Conservation (phyloP, 768 basidiomycete genomes). For the Polyporus arcularius region DNA sequence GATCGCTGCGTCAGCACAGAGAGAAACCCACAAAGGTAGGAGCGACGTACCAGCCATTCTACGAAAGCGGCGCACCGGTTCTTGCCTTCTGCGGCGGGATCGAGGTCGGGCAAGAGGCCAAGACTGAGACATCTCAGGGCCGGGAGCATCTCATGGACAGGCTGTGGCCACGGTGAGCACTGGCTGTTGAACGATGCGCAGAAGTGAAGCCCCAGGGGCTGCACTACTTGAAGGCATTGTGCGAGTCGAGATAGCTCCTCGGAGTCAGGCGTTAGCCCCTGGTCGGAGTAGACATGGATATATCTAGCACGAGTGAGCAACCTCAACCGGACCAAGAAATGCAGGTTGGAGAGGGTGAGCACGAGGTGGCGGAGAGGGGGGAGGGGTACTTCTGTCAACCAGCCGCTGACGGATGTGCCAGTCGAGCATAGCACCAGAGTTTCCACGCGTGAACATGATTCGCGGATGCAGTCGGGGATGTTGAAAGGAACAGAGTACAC, state of each 20-base stretch:
- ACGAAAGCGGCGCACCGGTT: not conserved
- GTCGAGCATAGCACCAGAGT: not conserved
- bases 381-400: too few relatives aligned
- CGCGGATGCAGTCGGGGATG: not conserved
- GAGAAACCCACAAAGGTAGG: not conserved
- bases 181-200: too few relatives aligned
- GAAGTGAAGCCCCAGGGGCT: too few relatives aligned
- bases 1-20: not conserved
- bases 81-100: not conserved
- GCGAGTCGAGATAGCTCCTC: too few relatives aligned
- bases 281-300: too few relatives aligned
- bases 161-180: too few relatives aligned
- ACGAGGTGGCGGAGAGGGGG: too few relatives aligned
- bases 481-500: not conserved
- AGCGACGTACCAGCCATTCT: not conserved
- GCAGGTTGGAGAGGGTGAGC: too few relatives aligned
- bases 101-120: not conserved
- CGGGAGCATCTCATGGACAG: not conserved
- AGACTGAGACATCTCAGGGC: not conserved
- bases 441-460: not conserved
- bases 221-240: too few relatives aligned
- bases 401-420: not conserved
- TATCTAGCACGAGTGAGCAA: too few relatives aligned
- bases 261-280: too few relatives aligned
- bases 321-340: too few relatives aligned